Conservation (phyloP, 1,284 basidiomycete species). For the Kwoniella shivajii region DNA sequence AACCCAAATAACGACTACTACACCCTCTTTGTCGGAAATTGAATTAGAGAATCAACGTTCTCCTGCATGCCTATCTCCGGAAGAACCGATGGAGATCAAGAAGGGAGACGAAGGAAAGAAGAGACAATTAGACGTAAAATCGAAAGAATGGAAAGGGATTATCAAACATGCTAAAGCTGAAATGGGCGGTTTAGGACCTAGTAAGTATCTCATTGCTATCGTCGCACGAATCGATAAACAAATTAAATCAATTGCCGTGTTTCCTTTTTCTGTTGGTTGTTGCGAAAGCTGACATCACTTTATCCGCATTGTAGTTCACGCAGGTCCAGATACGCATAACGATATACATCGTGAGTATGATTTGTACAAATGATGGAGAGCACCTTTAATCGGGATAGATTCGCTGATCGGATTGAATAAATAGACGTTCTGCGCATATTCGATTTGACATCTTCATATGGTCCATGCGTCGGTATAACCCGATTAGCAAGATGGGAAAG, state of each 20-base stretch:
- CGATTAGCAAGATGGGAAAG: conserved; percentile 87
- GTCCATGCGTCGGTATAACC: conserved; percentile 80
- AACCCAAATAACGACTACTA: background rate
- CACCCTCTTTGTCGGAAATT: conserved; percentile 10
- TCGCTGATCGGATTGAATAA: conserved; percentile 75
- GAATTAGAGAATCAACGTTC: background rate
- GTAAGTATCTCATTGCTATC: conserved; percentile 57
- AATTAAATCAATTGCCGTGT: background rate
- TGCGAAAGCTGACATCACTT: background rate
- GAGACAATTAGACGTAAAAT: conserved; percentile 17
- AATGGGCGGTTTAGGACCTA: conserved; percentile 63
- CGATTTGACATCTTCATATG: conserved; percentile 79
- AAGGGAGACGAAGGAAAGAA: conserved; percentile 55
- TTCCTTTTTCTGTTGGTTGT: background rate
- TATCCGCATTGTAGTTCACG: conserved; percentile 32
- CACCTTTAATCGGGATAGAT: conserved; percentile 82
- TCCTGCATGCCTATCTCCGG: conserved; percentile 29
- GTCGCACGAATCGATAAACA: too few relatives aligned
- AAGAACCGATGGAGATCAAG: conserved; percentile 60
- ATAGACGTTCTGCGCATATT: conserved; percentile 76
- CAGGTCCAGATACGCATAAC: conserved; percentile 45
- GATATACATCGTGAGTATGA: conserved; percentile 58
- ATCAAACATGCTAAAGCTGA: conserved; percentile 59
- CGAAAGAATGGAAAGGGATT: conserved; percentile 61
- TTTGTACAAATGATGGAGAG: conserved; percentile 80